A percentile compares a stretch with the other conserved stretches of the same genome.
Conservation (phyloP, 306 rosid genomes). For the Macrotyloma uniflorum region DNA sequence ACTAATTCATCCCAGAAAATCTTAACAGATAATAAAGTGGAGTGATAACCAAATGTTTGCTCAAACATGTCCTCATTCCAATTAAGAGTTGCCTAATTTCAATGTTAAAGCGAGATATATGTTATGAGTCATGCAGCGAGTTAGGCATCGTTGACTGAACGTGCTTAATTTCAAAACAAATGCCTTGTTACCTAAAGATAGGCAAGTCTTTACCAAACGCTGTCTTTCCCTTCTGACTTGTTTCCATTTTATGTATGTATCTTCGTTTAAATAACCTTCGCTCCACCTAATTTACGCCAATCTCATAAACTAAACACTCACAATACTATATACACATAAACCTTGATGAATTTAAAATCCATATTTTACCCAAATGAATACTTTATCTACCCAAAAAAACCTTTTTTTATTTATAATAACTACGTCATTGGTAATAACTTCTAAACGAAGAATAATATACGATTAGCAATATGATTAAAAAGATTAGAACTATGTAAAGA, state of each 20-base stretch:
- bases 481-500: too few species aligned
- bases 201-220: slow-evolving; percentile 34
- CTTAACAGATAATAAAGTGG: too few species aligned
- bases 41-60: neutral
- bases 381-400: neutral
- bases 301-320: neutral
- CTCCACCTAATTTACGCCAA: slow-evolving; percentile 15
- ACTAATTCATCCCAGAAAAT: too few species aligned
- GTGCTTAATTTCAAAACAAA: neutral
- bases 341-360: neutral
- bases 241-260: neutral
- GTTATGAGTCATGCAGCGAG: slow-evolving; percentile 14
- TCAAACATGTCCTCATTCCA: neutral
- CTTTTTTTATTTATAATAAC: neutral
- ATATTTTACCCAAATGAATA: too few species aligned
- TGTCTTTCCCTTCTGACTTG: neutral
- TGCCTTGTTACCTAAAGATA: slow-evolving; percentile 40
- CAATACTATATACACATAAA: neutral
- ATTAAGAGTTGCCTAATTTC: slow-evolving; percentile 27
- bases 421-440: too few species aligned
- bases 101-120: slow-evolving; percentile 9
- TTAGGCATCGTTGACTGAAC: slow-evolving; percentile 31
- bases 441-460: too few species aligned
- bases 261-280: neutral
- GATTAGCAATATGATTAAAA: too few species aligned